Evolutionary conservation across 129 eudicot species (phyloP), one percentile per base, ranked within the genome.

Genomic region (Tanacetum coccineum): DNA sequence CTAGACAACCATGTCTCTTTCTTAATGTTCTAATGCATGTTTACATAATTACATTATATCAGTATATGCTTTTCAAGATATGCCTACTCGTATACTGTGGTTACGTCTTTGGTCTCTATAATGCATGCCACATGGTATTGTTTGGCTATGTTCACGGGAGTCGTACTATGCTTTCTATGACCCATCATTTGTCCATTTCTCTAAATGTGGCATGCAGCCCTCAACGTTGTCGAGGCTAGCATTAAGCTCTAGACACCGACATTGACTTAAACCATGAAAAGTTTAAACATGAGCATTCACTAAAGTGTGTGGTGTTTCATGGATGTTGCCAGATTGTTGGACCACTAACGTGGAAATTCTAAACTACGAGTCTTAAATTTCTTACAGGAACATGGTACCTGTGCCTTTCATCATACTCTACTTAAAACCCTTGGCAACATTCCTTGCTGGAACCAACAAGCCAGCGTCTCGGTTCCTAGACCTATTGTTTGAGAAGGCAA

Each of bases 321-420:
- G 42, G 42, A 36, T 36, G 42, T 36, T 36, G 42, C 42, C 42
- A 36, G 6, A 32, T 36, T 36, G 42, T 36, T 36, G 42, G 10
- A 36, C 42, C 42, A 36, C 8, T 36, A 36, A 36, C 8, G 42
- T 36, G 42, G 6, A 36, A 36, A 7, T 36, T 36, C 42, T 36
- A 47, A 15, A 49, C 40, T 26, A 12, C 22, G 45, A 40, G 40
- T 26, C 28, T 15, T 14, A 2, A 44, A 32, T 11, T 7, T 22
- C 30, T 54, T 68, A 45, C 79, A 91, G 98, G 82, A 92, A 92
- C 81, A 92, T 92, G 98, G 87, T 92, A 20, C 98, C 98, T 0
- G 96, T 92, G 18, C 98, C 96, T 67, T 82, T 92, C 20, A 85
- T 92, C 60, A 64, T 92, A 45, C 91, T 92, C 30, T 88, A 89